Conservation (phyloP, 2,329 filamentous ascomycete genomes). For the Emergomyces africanus region DNA sequence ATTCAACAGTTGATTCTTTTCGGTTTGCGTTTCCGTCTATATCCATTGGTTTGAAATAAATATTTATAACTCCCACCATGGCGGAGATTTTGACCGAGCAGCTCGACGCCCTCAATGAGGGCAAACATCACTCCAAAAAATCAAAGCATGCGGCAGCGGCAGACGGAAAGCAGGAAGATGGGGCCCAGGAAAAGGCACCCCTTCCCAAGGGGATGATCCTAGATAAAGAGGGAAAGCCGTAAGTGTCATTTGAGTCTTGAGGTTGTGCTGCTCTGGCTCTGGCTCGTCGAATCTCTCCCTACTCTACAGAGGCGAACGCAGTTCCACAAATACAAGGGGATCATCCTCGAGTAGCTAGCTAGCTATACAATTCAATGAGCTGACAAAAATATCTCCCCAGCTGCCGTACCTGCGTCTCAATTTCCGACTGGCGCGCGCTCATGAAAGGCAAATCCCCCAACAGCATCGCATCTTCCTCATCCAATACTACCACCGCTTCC, state of each 20-base stretch:
- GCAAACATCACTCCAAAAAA: conserved; percentile 5
- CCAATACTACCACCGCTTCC: conserved; percentile 23
- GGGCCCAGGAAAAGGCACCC: conserved; percentile 13
- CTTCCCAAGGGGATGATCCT: conserved; percentile 37
- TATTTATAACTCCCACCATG: conserved; percentile 5
- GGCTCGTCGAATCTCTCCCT: not conserved
- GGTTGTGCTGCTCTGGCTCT: not conserved
- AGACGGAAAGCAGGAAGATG: not conserved
- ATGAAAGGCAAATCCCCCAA: conserved; percentile 26
- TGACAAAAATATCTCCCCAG: conserved; percentile 20
- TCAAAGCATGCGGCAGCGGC: not conserved
- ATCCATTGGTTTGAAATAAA: not conserved
- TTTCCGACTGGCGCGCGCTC: conserved; percentile 34
- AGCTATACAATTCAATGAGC: not conserved
- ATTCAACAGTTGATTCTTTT: not conserved
- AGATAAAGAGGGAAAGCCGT: conserved; percentile 40
- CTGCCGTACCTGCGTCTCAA: conserved; percentile 37
- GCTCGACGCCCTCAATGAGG: conserved; percentile 7
- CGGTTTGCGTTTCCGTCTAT: not conserved
- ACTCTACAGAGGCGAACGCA: not conserved
- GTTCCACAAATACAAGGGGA: not conserved
- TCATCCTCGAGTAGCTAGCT: not conserved
- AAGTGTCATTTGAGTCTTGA: conserved; percentile 10
- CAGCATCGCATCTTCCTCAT: conserved; percentile 11
- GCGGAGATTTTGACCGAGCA: conserved; percentile 16